phyloP scores from a whole-genome alignment of 495 filamentous ascomycete species.

The Corynascus novoguineensis region DNA sequence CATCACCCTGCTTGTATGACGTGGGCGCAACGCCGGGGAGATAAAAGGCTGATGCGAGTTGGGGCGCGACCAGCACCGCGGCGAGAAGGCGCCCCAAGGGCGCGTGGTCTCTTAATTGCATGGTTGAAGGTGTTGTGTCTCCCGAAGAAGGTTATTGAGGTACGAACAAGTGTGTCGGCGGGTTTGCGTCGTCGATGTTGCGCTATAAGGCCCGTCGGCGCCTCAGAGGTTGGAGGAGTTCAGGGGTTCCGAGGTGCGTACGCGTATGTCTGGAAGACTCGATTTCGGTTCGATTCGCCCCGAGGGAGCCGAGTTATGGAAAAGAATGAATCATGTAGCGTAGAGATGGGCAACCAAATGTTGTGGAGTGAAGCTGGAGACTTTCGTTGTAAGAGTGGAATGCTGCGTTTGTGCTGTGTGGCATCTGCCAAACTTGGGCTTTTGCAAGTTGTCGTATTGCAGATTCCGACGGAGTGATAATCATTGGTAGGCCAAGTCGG shows the following conservation, averaged over 20 bases:
- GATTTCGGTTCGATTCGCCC: slow-evolving; percentile 8
- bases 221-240: too few relatives aligned
- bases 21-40: slow-evolving; percentile 94
- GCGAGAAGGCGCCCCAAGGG: slow-evolving; percentile 44
- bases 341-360: background rate
- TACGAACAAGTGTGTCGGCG: too few relatives aligned
- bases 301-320: slow-evolving; percentile 9
- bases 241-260: slow-evolving; percentile 8
- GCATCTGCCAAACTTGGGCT: background rate
- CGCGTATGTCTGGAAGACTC: background rate
- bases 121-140: slow-evolving; percentile 21
- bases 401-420: background rate
- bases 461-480: background rate
- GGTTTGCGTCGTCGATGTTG: too few relatives aligned
- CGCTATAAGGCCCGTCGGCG: too few relatives aligned
- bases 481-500: too few relatives aligned
- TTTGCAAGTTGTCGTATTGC: slow-evolving; percentile 11
- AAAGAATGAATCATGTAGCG: slow-evolving; percentile 10
- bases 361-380: background rate
- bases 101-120: slow-evolving; percentile 45
- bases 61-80: slow-evolving; percentile 41
- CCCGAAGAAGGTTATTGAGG: background rate
- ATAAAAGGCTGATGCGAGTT: slow-evolving; percentile 76
- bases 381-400: background rate
- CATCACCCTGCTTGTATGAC: slow-evolving; percentile 68